phyloP scores from a whole-genome alignment of 345 rosid genomes.

The Lagerstroemia speciosa region DNA sequence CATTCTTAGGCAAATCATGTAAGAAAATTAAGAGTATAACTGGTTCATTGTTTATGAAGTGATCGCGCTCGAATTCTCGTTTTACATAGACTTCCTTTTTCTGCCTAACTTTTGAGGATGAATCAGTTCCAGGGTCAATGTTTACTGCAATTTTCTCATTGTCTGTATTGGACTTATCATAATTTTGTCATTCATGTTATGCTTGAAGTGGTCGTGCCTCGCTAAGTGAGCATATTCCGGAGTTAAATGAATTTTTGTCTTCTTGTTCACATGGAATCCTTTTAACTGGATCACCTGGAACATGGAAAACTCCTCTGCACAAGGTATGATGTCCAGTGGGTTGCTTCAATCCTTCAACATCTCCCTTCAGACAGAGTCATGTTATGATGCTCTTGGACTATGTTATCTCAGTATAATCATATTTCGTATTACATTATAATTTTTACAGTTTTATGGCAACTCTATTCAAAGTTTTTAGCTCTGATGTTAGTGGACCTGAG shows the following conservation, averaged over 20 bases:
- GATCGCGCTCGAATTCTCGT: neutral
- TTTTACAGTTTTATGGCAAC: no score
- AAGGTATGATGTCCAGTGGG: constrained; percentile 44
- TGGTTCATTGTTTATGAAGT: neutral
- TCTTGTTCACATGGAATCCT: constrained; percentile 73
- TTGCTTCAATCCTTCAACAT: neutral
- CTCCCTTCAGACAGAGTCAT: neutral
- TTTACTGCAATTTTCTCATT: neutral
- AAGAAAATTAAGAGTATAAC: neutral
- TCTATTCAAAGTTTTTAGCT: no score
- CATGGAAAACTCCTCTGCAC: constrained; percentile 94
- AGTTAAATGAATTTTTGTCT: constrained; percentile 4
- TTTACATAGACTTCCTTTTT: neutral
- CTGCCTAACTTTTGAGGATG: no score
- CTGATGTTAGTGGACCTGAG: neutral
- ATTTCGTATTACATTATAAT: neutral
- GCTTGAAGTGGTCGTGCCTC: neutral
- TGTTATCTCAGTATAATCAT: neutral
- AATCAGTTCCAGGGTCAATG: no score
- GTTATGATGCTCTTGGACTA: neutral
- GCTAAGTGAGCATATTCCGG: neutral
- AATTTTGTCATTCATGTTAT: neutral
- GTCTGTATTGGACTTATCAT: neutral
- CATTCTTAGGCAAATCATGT: no score
- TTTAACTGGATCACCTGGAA: constrained; percentile 98